Evolutionary conservation across 352 stramenopile species (phyloP), one percentile per base, ranked within the genome.

Genomic region (Globisporangium okanoganense): DNA sequence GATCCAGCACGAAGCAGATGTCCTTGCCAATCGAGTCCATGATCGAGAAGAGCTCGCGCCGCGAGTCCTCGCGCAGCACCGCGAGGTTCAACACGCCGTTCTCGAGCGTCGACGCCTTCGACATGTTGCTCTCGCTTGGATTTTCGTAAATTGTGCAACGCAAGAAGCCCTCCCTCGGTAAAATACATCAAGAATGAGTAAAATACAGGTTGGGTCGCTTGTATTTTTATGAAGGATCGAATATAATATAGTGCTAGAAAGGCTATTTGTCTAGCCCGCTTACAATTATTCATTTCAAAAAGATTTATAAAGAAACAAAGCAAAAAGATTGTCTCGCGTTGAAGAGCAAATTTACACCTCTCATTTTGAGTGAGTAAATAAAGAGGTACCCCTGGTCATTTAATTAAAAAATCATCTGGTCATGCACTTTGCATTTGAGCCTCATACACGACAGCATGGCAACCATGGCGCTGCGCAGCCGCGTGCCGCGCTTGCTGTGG

Each of bases 1-100:
- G 79, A 64, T 97, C 87, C 56, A 96, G 62, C 62, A 97, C 84
- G 62, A 97, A 82, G 69, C 79, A 90, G 50, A 95, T 88, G 62
- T 96, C 89, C 69, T 92, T 94, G 51, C 87, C 87, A 55, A 89
- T 86, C 4, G 70, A 82, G 68, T 93, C 85, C 53, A 95, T 68
- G 62, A 96, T 92, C 25, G 78, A 85, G 64, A 91, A 92, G 41
- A 95, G 75, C 69, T 93, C 85, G 49, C 83, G 84, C 29, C 84
- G 82, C 45, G 83, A 87, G 66, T 95, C 83, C 68, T 94, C 83
- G 54, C 85, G 86, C 62, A 96, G 76, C 55, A 95, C 85, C 53
- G 82, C 79, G 38, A 95, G 70, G 77, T 95, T 95, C 52, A 95
- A 66, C 60, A 92, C 82, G 49, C 82, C 86, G 57, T 89, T 91